phyloP scores from a whole-genome alignment of 108 stramenopile genomes.

The Cyclotella atomus region DNA sequence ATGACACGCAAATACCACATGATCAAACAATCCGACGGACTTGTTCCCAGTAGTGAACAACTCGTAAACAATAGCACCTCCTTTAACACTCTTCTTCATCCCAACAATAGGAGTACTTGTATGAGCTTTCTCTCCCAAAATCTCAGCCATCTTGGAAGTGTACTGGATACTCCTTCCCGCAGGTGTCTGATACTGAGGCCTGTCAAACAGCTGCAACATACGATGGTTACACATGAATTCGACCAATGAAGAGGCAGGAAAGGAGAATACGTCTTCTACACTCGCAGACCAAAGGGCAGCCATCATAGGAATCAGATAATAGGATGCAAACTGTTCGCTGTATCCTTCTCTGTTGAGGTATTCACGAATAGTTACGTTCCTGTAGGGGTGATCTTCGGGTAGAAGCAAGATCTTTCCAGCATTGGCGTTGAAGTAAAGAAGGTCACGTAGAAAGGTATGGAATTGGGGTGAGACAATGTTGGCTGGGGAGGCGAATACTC shows the following conservation, averaged over 20 bases:
- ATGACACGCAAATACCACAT: conserved; percentile 94
- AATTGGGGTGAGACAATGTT: conserved; percentile 74
- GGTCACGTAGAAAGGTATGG: conserved; percentile 81
- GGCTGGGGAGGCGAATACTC: conserved; percentile 68
- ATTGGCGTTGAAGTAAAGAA: conserved; percentile 86
- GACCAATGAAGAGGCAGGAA: conserved; percentile 86
- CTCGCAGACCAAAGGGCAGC: conserved; percentile 92
- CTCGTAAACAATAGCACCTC: conserved; percentile 23
- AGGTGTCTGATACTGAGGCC: conserved; percentile 74
- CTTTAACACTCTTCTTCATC: conserved; percentile 50
- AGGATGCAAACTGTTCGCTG: conserved; percentile 71
- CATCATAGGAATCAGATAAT: conserved; percentile 95
- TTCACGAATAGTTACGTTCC: conserved; percentile 80
- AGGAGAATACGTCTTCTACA: conserved; percentile 81
- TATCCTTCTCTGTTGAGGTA: conserved; percentile 85
- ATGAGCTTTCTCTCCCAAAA: conserved; percentile 69
- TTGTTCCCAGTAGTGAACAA: conserved; percentile 49
- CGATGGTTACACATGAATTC: conserved; percentile 95
- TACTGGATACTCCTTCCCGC: conserved; percentile 76
- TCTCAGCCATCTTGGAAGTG: conserved; percentile 65
- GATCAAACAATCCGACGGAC: conserved; percentile 70
- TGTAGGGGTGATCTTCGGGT: conserved; percentile 69
- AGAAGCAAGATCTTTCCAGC: conserved; percentile 70
- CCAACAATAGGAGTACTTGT: conserved; percentile 55
- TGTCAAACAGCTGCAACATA: conserved; percentile 88